These are phyloP conservation scores for Dictyostelium purpureum DNA, from an alignment of 78 protist species.

Conservation along the genomic window DNA sequence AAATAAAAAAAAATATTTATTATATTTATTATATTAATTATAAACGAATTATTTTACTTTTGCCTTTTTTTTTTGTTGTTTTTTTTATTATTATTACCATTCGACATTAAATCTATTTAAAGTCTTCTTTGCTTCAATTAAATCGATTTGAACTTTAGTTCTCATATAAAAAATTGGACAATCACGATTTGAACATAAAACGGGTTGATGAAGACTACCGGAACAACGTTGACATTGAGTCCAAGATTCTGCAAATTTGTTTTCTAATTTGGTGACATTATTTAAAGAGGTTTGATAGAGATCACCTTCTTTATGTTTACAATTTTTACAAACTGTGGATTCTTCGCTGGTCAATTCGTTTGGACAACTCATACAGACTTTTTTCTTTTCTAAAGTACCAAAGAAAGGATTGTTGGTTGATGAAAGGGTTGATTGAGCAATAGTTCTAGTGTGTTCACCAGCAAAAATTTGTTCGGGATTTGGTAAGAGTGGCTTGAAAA, in stretches of 20 bases:
- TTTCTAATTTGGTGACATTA: slow-evolving; percentile 76
- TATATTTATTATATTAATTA: no score
- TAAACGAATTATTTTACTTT: no score
- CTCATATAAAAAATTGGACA: slow-evolving; percentile 99
- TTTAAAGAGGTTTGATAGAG: slow-evolving; percentile 73
- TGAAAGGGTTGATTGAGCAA: slow-evolving; percentile 47
- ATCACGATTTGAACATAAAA: slow-evolving; percentile 86
- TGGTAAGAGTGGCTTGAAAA: slow-evolving; percentile 95
- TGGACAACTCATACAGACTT: slow-evolving; percentile 68
- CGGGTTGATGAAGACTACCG: slow-evolving; percentile 77
- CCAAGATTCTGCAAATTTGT: slow-evolving; percentile 91
- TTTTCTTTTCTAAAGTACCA: slow-evolving; percentile 29
- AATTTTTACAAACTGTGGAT: slow-evolving; percentile 75
- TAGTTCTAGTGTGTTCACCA: slow-evolving; percentile 98
- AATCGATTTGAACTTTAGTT: slow-evolving; percentile 96
- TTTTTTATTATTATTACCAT: slow-evolving; percentile 75
- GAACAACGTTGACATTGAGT: slow-evolving; percentile 99
- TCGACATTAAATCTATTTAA: slow-evolving; percentile 90
- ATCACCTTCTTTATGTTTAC: slow-evolving; percentile 78
- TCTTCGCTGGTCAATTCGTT: slow-evolving; percentile 10
- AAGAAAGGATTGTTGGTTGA: slow-evolving; percentile 30
- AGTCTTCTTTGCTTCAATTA: slow-evolving; percentile 79
- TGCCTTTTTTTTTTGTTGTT: background rate
- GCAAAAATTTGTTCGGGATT: slow-evolving; percentile 66
- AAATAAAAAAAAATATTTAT: no score